Conservation (phyloP, 805 yeast genomes). For the Yamadazyma phyllophila region DNA sequence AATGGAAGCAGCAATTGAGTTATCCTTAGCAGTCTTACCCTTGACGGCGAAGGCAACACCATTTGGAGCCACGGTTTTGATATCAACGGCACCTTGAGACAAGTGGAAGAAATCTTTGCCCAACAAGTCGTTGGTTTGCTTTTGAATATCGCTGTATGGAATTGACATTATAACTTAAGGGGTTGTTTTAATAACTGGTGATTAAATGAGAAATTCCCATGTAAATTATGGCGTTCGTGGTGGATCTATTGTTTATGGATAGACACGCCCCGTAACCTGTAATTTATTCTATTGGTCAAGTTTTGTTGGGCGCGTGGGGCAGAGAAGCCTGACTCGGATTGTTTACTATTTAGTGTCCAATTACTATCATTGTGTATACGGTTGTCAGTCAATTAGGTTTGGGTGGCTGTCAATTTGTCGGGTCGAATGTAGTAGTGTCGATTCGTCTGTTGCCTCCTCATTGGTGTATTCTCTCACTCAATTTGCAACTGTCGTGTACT, state of each 20-base stretch:
- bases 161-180: constrained; percentile 48
- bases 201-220: constrained; percentile 1
- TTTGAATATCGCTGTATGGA: constrained; percentile 90
- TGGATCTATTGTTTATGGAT: not conserved
- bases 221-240: constrained; percentile 3
- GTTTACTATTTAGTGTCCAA: no score
- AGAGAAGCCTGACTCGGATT: not conserved
- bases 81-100: constrained; percentile 81
- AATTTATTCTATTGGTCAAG: not conserved
- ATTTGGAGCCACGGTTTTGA: constrained; percentile 92
- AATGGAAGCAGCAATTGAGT: constrained; percentile 80
- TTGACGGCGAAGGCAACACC: constrained; percentile 93
- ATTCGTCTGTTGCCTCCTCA: not conserved
- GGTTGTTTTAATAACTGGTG: constrained; percentile 1
- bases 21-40: constrained; percentile 81
- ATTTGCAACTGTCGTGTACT: not conserved
- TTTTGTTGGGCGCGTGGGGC: not conserved
- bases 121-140: constrained; percentile 86
- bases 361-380: no score
- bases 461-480: not conserved
- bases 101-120: constrained; percentile 91
- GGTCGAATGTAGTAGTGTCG: not conserved
- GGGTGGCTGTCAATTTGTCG: no score
- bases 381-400: not conserved
- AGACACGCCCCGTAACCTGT: not conserved